Percentiles rank a stretch among this genome's conserved stretches.
Conservation (phyloP, 2,329 filamentous ascomycete species). For the Zymoseptoria passerinii region DNA sequence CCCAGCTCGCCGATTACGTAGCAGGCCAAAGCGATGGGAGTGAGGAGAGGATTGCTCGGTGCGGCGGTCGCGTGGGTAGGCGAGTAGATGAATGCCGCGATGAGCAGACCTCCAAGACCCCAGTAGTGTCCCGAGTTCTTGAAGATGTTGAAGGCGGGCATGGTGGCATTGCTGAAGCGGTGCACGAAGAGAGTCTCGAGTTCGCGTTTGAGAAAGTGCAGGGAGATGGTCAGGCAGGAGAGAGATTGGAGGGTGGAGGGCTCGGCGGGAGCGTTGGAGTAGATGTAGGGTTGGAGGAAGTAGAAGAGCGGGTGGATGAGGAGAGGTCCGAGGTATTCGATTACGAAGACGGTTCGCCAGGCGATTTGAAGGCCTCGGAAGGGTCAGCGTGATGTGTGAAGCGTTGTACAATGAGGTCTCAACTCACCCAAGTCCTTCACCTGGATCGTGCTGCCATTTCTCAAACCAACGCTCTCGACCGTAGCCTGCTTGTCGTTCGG, state of each 20-base stretch:
- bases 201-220: conserved; percentile 93
- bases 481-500: conserved; percentile 47
- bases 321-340: conserved; percentile 90
- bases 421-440: conserved; percentile 84
- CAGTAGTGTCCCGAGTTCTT: conserved; percentile 96
- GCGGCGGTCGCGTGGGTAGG: conserved; percentile 61
- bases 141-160: conserved; percentile 85
- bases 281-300: conserved; percentile 63
- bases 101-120: conserved; percentile 68
- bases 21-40: conserved; percentile 60
- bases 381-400: not conserved
- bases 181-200: conserved; percentile 90
- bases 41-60: conserved; percentile 44
- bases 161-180: conserved; percentile 88
- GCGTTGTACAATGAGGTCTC: not conserved
- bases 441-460: conserved; percentile 57
- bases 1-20: conserved; percentile 70
- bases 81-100: conserved; percentile 77
- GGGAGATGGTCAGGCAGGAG: conserved; percentile 61
- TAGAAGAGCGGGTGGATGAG: conserved; percentile 73
- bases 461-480: conserved; percentile 48
- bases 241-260: conserved; percentile 63
- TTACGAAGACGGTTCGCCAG: conserved; percentile 88
- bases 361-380: conserved; percentile 65
- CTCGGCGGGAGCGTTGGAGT: conserved; percentile 42